Conservation (phyloP, 169 alveolate genomes). For the Hepatocystis sp. region DNA sequence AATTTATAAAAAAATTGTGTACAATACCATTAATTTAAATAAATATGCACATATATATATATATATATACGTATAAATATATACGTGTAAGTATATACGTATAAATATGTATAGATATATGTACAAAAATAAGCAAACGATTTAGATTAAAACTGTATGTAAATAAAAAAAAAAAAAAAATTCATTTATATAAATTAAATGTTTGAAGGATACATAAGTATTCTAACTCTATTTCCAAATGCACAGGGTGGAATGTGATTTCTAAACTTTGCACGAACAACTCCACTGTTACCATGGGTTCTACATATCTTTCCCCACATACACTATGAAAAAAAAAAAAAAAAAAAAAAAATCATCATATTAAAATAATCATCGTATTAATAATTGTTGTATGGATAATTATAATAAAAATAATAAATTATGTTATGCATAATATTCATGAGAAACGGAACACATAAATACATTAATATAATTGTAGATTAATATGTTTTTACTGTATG, state of each 20-base stretch:
- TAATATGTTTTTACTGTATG: background rate
- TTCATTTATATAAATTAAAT: constrained; percentile 78
- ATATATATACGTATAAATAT: too few species aligned
- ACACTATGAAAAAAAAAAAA: constrained; percentile 63
- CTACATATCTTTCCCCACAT: constrained; percentile 98
- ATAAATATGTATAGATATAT: too few species aligned
- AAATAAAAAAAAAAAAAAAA: background rate
- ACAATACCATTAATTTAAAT: too few species aligned
- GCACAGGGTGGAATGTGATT: constrained; percentile 97
- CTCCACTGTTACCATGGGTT: constrained; percentile 99
- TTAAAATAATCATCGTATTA: background rate
- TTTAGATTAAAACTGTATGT: too few species aligned
- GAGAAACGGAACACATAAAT: background rate
- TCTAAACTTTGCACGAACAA: constrained; percentile 96
- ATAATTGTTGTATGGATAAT: too few species aligned
- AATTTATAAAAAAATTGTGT: background rate
- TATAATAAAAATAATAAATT: too few species aligned
- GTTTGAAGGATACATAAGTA: constrained; percentile 96
- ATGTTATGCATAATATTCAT: too few species aligned
- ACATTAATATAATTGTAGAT: background rate
- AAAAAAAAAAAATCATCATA: background rate
- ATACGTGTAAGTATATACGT: too few species aligned
- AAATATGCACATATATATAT: too few species aligned
- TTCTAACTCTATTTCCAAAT: constrained; percentile 96
- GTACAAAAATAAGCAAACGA: too few species aligned